These are phyloP conservation scores for Platanthera guangdongensis DNA, from an alignment of 106 monocot species.

Conservation along the genomic window DNA sequence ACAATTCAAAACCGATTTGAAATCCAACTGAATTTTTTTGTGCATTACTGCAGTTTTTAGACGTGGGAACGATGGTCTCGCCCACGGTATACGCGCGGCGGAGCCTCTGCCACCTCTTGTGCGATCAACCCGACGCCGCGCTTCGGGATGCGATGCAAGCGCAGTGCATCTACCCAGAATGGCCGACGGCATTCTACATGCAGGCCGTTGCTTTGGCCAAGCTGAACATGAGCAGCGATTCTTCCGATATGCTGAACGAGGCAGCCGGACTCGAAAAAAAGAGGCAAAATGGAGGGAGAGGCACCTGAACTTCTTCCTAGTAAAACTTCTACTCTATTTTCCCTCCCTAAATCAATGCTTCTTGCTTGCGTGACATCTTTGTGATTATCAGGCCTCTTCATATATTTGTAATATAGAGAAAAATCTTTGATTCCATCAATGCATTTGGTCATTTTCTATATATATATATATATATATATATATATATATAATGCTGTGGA, in stretches of 20 bases:
- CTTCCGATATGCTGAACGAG: conserved; percentile 22
- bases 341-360: background rate
- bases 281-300: conserved; percentile 19
- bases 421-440: background rate
- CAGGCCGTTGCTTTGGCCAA: conserved; percentile 20
- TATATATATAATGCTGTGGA: background rate
- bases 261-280: conserved; percentile 21
- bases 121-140: conserved; percentile 19
- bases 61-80: conserved; percentile 20
- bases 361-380: background rate
- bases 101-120: conserved; percentile 22
- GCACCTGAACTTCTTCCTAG: background rate
- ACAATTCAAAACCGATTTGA: no score
- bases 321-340: background rate
- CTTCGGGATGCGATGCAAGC: conserved; percentile 34
- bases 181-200: conserved; percentile 31
- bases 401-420: background rate
- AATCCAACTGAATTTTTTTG: no score
- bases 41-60: conserved; percentile 11
- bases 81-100: conserved; percentile 20
- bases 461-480: background rate
- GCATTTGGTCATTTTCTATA: background rate
- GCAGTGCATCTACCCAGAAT: conserved; percentile 20
- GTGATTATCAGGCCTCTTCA: background rate
- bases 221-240: conserved; percentile 21